Percentiles rank a stretch among this genome's conserved stretches.
These are phyloP conservation scores for Claviceps citrina DNA, from an alignment of 2,329 filamentous ascomycete species.

Conservation along the genomic window DNA sequence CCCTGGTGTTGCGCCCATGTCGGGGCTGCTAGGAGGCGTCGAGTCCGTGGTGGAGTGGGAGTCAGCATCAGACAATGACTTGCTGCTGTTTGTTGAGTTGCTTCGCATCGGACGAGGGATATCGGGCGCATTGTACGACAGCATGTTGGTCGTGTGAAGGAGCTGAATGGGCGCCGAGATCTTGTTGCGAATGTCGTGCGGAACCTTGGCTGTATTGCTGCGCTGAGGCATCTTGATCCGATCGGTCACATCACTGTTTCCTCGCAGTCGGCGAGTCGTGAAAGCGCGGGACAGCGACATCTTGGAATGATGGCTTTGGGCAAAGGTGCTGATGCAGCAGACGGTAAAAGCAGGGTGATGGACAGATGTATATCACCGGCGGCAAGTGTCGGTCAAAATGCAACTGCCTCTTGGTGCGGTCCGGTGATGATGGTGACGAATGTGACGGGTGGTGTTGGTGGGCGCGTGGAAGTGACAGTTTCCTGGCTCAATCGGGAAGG, in stretches of 20 bases:
- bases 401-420: neutral
- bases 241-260: constrained; percentile 29
- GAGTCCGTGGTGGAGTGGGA: constrained; percentile 37
- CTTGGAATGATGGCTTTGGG: constrained; percentile 5
- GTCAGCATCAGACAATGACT: constrained; percentile 61
- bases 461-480: neutral
- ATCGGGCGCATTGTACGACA: constrained; percentile 87
- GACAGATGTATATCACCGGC: neutral
- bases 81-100: constrained; percentile 35
- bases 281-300: constrained; percentile 56
- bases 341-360: constrained; percentile 2
- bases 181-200: constrained; percentile 40
- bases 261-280: constrained; percentile 50
- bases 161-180: constrained; percentile 82
- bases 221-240: constrained; percentile 27
- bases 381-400: neutral
- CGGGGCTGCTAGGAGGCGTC: constrained; percentile 54
- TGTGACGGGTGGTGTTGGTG: constrained; percentile 1
- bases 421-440: neutral
- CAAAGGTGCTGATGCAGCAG: neutral
- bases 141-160: constrained; percentile 88
- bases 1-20: constrained; percentile 44
- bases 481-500: constrained; percentile 9
- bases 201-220: constrained; percentile 35
- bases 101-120: constrained; percentile 41